A percentile compares a stretch with the other conserved stretches of the same genome.
Conservation (phyloP, 371 early-diverging fungal species). For the Enterocytospora artemiae region DNA sequence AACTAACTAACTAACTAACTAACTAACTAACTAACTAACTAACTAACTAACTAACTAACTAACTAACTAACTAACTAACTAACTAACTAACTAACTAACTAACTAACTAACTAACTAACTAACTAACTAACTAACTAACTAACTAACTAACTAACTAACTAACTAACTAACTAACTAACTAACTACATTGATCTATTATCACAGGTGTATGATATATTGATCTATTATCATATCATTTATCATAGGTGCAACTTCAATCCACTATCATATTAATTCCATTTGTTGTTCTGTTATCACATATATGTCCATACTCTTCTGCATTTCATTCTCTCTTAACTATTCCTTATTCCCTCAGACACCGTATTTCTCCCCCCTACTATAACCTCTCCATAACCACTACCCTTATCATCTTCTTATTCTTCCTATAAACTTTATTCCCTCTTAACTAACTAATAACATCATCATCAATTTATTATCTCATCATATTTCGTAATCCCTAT, state of each 20-base stretch:
- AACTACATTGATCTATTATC: background rate
- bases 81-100: no score
- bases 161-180: constrained; percentile 2
- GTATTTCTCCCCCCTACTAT: background rate
- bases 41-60: no score
- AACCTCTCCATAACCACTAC: no score
- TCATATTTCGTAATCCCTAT: no score
- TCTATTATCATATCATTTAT: background rate
- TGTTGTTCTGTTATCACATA: background rate
- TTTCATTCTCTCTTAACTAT: background rate
- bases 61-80: no score
- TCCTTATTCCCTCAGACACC: background rate
- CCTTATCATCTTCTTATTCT: no score
- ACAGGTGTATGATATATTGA: background rate
- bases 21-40: no score
- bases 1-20: no score
- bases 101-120: no score
- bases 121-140: constrained; percentile 2
- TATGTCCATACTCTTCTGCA: background rate
- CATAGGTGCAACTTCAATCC: background rate
- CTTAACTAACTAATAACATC: no score
- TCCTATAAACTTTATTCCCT: no score
- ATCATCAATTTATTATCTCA: no score
- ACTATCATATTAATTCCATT: background rate
- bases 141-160: constrained; percentile 2